Base-by-base conservation (phyloP, 768 basidiomycete genomes). In the Cubamyces sp. region DNA sequence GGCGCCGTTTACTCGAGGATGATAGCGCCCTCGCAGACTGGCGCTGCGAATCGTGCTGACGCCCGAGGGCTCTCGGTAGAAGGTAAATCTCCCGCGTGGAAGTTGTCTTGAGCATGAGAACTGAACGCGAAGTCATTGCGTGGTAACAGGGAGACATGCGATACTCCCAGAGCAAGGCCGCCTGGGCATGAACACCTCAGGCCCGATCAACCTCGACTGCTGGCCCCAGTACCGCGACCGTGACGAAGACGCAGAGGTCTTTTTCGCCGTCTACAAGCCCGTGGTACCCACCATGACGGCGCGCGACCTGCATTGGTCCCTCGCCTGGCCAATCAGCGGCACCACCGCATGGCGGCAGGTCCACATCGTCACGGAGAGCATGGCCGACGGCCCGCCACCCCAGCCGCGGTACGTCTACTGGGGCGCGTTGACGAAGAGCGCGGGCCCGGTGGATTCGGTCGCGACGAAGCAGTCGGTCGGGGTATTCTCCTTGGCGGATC, bases 391-490 rank as follows among this genome's bases (percentile, higher is more conserved):
- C 0, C 42, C 54, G 25, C 3, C 42, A 12, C 54, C 42, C 3
- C 25, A 55, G 25, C 54, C 28, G 18, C 41, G 45, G 30, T 57
- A 49, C 16, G 47, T 57, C 3, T 57, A 49, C 56, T 49, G 46
- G 46, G 46, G 47, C 15, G 28, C 56, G 37, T 12, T 48, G 37
- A 57, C 47, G 18, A 57, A 57, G 56, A 18, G 15, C 11, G 37
- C 46, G 37, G 56, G 37, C 15, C 30, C 28, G 0, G 39, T 23
- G 1, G 47, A 34, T 21, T 19, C 37, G 18, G 47, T 8, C 46
- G 56, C 56, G 14, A n/a, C 15, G 15, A 48, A 19, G 46, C 19
- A 18, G 47, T 25, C 25, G 11, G 34, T 57, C 11, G 56, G 46
- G 0, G 39, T 16, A 8, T 41, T 49, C 21, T 40, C n/a, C 30